Percentiles rank a stretch among this genome's conserved stretches.
Evolutionary conservation across 2,329 filamentous ascomycete species (phyloP).

Genomic region (Alternaria sp.): DNA sequence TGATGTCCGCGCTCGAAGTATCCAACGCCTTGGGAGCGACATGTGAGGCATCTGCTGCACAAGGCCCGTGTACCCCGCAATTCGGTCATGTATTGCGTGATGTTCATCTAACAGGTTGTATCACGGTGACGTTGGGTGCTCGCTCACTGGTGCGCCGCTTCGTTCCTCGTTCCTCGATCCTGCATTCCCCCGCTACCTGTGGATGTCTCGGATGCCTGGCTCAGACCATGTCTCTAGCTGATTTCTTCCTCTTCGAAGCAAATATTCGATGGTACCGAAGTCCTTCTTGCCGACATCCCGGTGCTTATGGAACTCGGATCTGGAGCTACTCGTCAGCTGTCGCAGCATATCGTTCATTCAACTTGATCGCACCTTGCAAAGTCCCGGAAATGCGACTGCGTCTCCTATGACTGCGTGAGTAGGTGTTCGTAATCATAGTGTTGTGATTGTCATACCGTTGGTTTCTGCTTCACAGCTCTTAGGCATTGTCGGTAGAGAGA

Average conservation of each 20-base stretch:
- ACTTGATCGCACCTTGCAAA: slow-evolving; percentile 63
- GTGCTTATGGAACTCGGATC: slow-evolving; percentile 78
- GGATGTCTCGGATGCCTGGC: slow-evolving; percentile 74
- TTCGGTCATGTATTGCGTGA: neutral
- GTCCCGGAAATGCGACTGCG: slow-evolving; percentile 65
- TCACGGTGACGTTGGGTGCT: neutral
- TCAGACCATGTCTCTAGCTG: slow-evolving; percentile 85
- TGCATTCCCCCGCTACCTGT: slow-evolving; percentile 6
- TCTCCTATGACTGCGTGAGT: slow-evolving; percentile 52
- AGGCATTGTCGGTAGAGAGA: slow-evolving; percentile 86
- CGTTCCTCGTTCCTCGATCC: neutral
- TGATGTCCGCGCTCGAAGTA: slow-evolving; percentile 5
- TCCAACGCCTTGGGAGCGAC: neutral
- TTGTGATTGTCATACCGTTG: slow-evolving; percentile 61
- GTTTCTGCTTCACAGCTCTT: slow-evolving; percentile 81
- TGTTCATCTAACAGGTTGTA: neutral
- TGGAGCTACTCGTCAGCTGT: slow-evolving; percentile 44
- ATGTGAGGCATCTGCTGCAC: neutral
- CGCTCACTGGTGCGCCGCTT: neutral
- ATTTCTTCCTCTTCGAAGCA: slow-evolving; percentile 79
- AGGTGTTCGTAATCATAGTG: neutral
- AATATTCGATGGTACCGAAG: slow-evolving; percentile 83
- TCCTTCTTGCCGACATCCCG: slow-evolving; percentile 77
- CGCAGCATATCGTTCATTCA: neutral
- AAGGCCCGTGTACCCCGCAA: neutral